These are phyloP conservation scores for Phallus indusiatus DNA, from an alignment of 768 basidiomycete species.

Conservation along the genomic window DNA sequence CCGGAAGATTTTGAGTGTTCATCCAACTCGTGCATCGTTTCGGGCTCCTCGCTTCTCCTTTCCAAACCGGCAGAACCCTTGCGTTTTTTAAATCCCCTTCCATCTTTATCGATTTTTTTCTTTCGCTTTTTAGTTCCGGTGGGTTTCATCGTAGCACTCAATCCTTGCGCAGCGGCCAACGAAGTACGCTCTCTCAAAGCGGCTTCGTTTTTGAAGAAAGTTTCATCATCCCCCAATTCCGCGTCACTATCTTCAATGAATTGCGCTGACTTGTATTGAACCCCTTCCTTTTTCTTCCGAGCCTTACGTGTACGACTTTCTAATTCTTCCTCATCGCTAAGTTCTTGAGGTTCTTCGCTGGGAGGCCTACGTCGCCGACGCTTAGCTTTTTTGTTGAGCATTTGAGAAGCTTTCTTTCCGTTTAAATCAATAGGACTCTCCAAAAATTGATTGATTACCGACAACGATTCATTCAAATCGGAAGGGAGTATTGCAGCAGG, in stretches of 20 bases:
- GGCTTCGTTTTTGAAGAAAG: constrained; percentile 73
- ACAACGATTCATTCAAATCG: constrained; percentile 57
- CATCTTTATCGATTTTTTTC: constrained; percentile 29
- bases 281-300: constrained; percentile 56
- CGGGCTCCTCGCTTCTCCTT: constrained; percentile 1
- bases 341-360: constrained; percentile 33
- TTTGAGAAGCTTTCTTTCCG: constrained; percentile 62
- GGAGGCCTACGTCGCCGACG: constrained; percentile 42
- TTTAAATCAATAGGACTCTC: constrained; percentile 70
- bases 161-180: constrained; percentile 31
- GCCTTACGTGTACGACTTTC: constrained; percentile 29
- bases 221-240: constrained; percentile 71
- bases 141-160: constrained; percentile 37
- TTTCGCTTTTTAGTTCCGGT: constrained; percentile 52
- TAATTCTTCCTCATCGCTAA: constrained; percentile 28
- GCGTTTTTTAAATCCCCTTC: constrained; percentile 32
- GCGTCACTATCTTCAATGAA: constrained; percentile 89
- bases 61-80: constrained; percentile 11
- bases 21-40: neutral
- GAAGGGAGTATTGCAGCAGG: constrained; percentile 61
- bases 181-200: constrained; percentile 42
- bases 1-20: neutral
- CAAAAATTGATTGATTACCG: constrained; percentile 79
- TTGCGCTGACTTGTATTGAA: constrained; percentile 78
- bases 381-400: constrained; percentile 57